phyloP scores from a whole-genome alignment of 2,329 filamentous ascomycete species.

The Cladosporium halotolerans region DNA sequence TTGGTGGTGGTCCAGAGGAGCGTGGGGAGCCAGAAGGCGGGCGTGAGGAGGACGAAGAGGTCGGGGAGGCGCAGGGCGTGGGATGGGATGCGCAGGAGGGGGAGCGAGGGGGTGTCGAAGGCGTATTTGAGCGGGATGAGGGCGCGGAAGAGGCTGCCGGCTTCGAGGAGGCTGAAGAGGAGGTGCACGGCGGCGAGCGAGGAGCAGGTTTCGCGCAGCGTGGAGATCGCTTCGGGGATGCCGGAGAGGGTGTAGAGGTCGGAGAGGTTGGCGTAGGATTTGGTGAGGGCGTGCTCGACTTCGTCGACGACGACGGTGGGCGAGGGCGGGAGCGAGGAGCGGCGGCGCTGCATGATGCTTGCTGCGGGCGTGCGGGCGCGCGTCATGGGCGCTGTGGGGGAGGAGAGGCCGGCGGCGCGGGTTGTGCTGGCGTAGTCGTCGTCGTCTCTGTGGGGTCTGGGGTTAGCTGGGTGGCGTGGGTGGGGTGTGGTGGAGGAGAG shows the following conservation, averaged over 20 bases:
- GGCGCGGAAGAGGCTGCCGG: slow-evolving; percentile 61
- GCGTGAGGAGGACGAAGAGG: slow-evolving; percentile 68
- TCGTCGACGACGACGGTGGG: slow-evolving; percentile 70
- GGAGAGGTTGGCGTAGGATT: slow-evolving; percentile 59
- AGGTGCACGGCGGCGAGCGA: slow-evolving; percentile 67
- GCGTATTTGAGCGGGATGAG: slow-evolving; percentile 66
- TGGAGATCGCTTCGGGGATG: slow-evolving; percentile 59
- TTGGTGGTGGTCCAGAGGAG: slow-evolving; percentile 71
- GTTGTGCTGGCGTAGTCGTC: slow-evolving; percentile 1
- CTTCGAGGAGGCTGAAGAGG: slow-evolving; percentile 62
- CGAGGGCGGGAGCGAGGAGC: slow-evolving; percentile 60
- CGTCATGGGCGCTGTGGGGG: slow-evolving; percentile 12
- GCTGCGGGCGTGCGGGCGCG: slow-evolving; percentile 29
- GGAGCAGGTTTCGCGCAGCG: slow-evolving; percentile 63
- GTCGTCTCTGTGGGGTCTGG: slow-evolving; percentile 16
- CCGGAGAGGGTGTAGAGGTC: slow-evolving; percentile 60
- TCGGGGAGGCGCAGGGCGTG: slow-evolving; percentile 65
- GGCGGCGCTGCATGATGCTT: slow-evolving; percentile 14
- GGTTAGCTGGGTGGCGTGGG: background rate
- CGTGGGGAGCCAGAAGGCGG: slow-evolving; percentile 66
- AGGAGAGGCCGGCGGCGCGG: slow-evolving; percentile 7
- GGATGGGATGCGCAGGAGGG: slow-evolving; percentile 44
- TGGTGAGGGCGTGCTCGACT: slow-evolving; percentile 65
- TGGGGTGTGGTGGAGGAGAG: slow-evolving; percentile 27
- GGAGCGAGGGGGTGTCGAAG: slow-evolving; percentile 63